A percentile compares a stretch with the other conserved stretches of the same genome.
phyloP scores from a whole-genome alignment of 345 rosid species.

The Triadica sebifera region DNA sequence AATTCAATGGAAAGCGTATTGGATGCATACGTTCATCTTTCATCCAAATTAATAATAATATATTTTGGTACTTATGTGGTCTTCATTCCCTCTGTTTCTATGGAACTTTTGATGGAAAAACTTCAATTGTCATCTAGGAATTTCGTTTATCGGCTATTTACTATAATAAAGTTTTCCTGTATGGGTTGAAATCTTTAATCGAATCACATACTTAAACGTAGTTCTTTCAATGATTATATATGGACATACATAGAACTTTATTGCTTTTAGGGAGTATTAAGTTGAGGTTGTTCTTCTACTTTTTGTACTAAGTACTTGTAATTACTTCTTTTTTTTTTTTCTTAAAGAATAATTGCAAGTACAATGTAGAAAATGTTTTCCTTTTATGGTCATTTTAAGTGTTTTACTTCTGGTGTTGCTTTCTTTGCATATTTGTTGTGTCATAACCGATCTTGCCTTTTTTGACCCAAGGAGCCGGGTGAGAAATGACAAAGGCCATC shows the following conservation, averaged over 20 bases:
- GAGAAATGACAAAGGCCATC: conserved; percentile 25
- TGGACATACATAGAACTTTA: neutral
- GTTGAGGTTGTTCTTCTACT: neutral
- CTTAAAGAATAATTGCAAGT: neutral
- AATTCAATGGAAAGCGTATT: neutral
- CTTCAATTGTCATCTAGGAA: conserved; percentile 9
- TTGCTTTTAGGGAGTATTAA: neutral
- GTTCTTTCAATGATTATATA: conserved; percentile 2
- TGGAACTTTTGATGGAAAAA: neutral
- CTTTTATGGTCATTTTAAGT: neutral
- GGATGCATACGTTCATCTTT: neutral
- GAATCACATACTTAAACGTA: neutral
- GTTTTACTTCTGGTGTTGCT: conserved; percentile 2
- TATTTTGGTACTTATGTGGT: conserved; percentile 1
- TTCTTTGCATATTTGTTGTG: conserved; percentile 6
- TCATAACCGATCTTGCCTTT: conserved; percentile 8
- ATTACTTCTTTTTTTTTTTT: conserved; percentile 11
- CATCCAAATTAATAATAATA: neutral
- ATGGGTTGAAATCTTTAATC: conserved; percentile 5
- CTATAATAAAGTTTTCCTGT: neutral
- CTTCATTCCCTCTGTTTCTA: neutral
- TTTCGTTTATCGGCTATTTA: neutral
- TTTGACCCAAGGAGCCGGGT: conserved; percentile 25
- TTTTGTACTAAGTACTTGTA: neutral
- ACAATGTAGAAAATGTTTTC: neutral